phyloP scores from a whole-genome alignment of 768 basidiomycete genomes.

The Baorangia bicolor region DNA sequence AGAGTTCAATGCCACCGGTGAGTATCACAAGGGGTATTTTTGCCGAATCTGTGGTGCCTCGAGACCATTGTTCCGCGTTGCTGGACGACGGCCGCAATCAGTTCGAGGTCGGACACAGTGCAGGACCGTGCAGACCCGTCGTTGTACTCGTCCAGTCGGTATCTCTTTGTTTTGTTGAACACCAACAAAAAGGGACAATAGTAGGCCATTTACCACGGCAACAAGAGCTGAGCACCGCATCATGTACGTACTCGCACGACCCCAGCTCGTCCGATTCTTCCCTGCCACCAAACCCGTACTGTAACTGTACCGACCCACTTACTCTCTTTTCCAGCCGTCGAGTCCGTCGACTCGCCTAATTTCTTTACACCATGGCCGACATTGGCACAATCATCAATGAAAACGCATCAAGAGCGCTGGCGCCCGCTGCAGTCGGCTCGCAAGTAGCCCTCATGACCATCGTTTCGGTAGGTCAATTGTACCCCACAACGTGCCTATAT shows the following conservation, averaged over 20 bases:
- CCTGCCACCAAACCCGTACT: background rate
- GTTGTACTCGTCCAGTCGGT: background rate
- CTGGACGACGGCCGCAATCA: background rate
- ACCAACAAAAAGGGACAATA: background rate
- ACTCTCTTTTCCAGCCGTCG: constrained; percentile 19
- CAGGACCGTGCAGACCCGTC: background rate
- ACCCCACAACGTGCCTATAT: background rate
- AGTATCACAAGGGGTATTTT: background rate
- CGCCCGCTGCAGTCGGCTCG: constrained; percentile 76
- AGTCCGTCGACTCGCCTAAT: constrained; percentile 19
- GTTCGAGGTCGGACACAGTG: too few species aligned
- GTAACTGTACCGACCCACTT: constrained; percentile 15
- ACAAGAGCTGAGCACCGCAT: background rate
- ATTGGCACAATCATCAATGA: constrained; percentile 34
- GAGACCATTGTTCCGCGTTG: background rate
- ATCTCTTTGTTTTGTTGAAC: background rate
- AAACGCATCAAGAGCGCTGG: constrained; percentile 57
- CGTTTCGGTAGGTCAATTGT: constrained; percentile 58
- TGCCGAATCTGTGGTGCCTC: background rate
- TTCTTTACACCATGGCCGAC: constrained; percentile 29
- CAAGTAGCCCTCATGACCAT: constrained; percentile 73
- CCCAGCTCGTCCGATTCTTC: background rate
- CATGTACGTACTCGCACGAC: background rate
- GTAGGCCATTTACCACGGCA: background rate
- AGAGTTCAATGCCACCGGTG: background rate